phyloP scores from a whole-genome alignment of 2,329 filamentous ascomycete genomes.

The Colletotrichum lupini region DNA sequence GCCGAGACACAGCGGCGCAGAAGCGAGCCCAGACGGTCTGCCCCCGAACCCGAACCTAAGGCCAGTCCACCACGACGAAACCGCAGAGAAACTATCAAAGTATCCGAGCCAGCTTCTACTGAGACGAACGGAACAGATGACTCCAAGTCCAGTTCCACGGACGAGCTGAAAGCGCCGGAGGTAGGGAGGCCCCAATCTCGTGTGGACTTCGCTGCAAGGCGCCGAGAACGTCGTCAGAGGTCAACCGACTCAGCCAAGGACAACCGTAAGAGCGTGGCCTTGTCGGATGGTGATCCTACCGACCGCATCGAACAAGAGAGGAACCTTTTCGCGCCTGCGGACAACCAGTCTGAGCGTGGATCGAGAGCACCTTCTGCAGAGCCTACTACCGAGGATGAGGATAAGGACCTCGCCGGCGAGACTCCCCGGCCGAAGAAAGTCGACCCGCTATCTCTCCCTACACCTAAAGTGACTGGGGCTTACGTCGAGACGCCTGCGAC shows the following conservation, averaged over 20 bases:
- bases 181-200: conserved; percentile 46
- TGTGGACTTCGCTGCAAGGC: conserved; percentile 60
- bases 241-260: conserved; percentile 60
- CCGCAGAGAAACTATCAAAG: not conserved
- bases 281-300: conserved; percentile 63
- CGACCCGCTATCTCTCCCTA: conserved; percentile 62
- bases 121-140: not conserved
- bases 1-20: not conserved
- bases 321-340: conserved; percentile 64
- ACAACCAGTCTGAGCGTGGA: conserved; percentile 66
- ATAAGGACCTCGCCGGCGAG: conserved; percentile 48
- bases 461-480: conserved; percentile 65
- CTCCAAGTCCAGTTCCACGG: not conserved
- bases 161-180: conserved; percentile 32
- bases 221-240: conserved; percentile 50
- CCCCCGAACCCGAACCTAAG: not conserved
- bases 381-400: conserved; percentile 47
- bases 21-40: conserved; percentile 2
- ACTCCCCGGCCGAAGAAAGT: conserved; percentile 59
- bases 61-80: not conserved
- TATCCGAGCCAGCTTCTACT: not conserved
- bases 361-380: conserved; percentile 63
- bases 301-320: conserved; percentile 68
- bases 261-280: conserved; percentile 58
- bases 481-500: conserved; percentile 68